Base-by-base conservation (phyloP, 169 alveolate species). In the Cryptosporidium baileyi region DNA sequence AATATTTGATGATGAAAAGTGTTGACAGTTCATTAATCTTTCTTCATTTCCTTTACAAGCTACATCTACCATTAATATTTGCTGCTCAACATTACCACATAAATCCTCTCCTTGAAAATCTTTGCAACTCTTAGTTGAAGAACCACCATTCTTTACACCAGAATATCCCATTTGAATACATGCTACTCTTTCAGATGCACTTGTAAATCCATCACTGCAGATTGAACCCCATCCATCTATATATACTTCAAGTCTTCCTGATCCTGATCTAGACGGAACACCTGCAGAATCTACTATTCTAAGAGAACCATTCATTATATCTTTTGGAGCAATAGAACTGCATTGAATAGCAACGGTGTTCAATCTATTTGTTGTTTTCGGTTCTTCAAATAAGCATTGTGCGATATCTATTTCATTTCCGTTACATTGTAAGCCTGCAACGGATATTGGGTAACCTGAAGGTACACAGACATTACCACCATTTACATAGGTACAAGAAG, bases 61-160 rank as follows among this genome's bases (percentile, higher is more conserved):
- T 54, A 94, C 91, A 80, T 91, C 92, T 26, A 90, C 94, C 30
- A 93, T 94, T 26, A 93, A 90, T 43, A 94, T 94, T 81, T 91
- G 92, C 45, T 91, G 92, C 13, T 74, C 62, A 36, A 89, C 91
- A 30, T 90, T 93, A 0, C 96, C 97, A 82, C 97, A 94, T 13
- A 91, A 89, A 82, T 94, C 91, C 30, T 90, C 93, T 13, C 97
- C 97, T 30, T 90, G 80, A 41, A 94, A 91, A 38, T 92, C 93
- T 28, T 91, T 62, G 36, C 97, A 94, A 24, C 82, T 90, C 22
- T 89, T 91, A 19, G 90, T 93, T 11, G 96, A 95, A 60, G 91
- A 63, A n/a, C 97, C 97, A 28, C 95, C 96, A 43, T 93, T 91
- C 89, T 59, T 74, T 1, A 74, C 67, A 22, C 67, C 85, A 74